A percentile compares a stretch with the other conserved stretches of the same genome.
Evolutionary conservation across 805 yeast species (phyloP).

Genomic region (Saccharomycopsis malanga): DNA sequence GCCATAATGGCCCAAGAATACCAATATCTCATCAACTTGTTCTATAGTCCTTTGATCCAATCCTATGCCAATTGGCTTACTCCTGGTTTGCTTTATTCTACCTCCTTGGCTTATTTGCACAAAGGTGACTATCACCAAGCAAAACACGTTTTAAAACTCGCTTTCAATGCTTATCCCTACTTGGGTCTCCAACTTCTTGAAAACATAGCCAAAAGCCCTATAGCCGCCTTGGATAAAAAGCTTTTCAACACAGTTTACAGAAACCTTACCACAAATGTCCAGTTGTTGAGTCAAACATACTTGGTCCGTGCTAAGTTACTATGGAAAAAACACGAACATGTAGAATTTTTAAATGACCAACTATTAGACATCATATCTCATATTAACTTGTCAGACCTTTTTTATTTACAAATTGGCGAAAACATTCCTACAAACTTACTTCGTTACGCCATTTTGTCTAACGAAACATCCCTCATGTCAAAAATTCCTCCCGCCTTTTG

Average conservation of each 20-base stretch:
- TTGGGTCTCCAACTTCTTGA: slow-evolving; percentile 46
- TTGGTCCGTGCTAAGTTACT: slow-evolving; percentile 45
- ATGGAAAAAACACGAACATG: slow-evolving; percentile 45
- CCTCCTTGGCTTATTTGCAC: slow-evolving; percentile 53
- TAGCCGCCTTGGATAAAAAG: not conserved
- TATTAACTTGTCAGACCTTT: slow-evolving; percentile 4
- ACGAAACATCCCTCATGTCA: slow-evolving; percentile 66
- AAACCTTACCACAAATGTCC: slow-evolving; percentile 20
- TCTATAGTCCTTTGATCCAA: slow-evolving; percentile 46
- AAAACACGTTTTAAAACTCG: slow-evolving; percentile 36
- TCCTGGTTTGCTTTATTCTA: slow-evolving; percentile 63
- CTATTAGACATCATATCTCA: slow-evolving; percentile 26
- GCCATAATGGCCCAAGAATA: slow-evolving; percentile 60
- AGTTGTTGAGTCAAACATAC: slow-evolving; percentile 50
- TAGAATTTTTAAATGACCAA: slow-evolving; percentile 42
- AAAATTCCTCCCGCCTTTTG: slow-evolving; percentile 56
- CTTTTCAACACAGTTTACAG: slow-evolving; percentile 2
- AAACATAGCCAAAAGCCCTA: slow-evolving; percentile 31
- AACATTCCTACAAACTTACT: slow-evolving; percentile 52
- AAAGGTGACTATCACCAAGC: slow-evolving; percentile 41
- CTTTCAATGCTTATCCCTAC: slow-evolving; percentile 52
- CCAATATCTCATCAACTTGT: slow-evolving; percentile 52
- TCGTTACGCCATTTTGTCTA: slow-evolving; percentile 63
- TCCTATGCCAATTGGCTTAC: slow-evolving; percentile 63
- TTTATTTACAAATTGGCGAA: slow-evolving; percentile 10